These are phyloP conservation scores for Mrakia hoshinonis DNA, from an alignment of 768 basidiomycete species.

Conservation along the genomic window DNA sequence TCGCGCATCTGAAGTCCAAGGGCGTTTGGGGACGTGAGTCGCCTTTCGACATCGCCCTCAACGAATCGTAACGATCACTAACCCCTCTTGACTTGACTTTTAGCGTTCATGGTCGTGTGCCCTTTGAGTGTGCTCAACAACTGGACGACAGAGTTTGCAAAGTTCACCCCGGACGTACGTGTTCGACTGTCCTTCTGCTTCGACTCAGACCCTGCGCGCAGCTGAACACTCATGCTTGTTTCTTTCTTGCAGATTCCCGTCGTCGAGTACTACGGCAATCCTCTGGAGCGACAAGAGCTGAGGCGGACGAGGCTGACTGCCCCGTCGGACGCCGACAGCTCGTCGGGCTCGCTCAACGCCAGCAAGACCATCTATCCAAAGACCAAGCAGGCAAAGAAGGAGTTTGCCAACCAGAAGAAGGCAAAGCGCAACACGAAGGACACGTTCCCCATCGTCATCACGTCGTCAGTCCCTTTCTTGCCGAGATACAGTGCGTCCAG, in stretches of 20 bases:
- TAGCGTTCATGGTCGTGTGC: constrained; percentile 76
- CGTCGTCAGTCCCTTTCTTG: constrained; percentile 2
- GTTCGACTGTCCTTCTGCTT: not conserved
- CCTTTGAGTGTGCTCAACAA: constrained; percentile 89
- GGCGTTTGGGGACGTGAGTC: constrained; percentile 31
- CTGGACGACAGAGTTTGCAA: constrained; percentile 74
- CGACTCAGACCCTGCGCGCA: not conserved
- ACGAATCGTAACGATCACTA: not conserved
- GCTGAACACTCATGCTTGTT: not conserved
- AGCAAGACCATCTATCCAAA: not conserved
- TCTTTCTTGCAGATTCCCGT: constrained; percentile 76
- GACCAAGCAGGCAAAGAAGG: constrained; percentile 1
- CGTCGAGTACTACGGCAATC: constrained; percentile 81
- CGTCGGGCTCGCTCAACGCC: not conserved
- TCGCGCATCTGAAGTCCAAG: constrained; percentile 75
- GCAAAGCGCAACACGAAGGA: constrained; percentile 14
- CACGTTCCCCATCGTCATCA: constrained; percentile 27
- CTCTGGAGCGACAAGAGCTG: constrained; percentile 68
- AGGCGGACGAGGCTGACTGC: constrained; percentile 54
- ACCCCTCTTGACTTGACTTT: constrained; percentile 33
- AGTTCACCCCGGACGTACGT: constrained; percentile 68
- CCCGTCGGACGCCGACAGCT: constrained; percentile 11
- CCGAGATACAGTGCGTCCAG: not conserved
- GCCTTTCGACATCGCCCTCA: not conserved
- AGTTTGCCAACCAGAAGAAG: not conserved